Conservation (phyloP, 2,329 filamentous ascomycete genomes). For the Colletotrichum tropicale region DNA sequence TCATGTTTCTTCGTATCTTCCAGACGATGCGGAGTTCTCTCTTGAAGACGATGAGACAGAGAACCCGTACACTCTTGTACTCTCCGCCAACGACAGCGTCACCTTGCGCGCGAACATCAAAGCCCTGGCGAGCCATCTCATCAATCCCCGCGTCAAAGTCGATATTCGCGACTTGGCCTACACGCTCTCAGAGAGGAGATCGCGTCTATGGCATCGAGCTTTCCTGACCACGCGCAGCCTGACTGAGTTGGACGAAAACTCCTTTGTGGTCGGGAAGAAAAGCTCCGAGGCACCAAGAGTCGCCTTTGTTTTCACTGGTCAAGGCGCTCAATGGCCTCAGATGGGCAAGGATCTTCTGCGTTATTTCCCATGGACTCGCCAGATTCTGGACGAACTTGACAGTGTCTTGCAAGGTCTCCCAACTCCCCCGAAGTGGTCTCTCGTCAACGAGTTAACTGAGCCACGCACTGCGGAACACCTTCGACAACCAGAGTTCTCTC, state of each 20-base stretch:
- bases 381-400: not conserved
- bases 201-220: slow-evolving; percentile 22
- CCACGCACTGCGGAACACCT: slow-evolving; percentile 21
- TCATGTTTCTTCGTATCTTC: not conserved
- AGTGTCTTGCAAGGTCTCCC: not conserved
- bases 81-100: not conserved
- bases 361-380: not conserved
- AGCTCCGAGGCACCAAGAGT: slow-evolving; percentile 11
- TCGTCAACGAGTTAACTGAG: slow-evolving; percentile 26
- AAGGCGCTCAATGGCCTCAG: slow-evolving; percentile 48
- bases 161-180: slow-evolving; percentile 28
- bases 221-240: slow-evolving; percentile 21
- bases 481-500: slow-evolving; percentile 37
- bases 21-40: not conserved
- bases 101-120: not conserved
- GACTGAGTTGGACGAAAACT: not conserved
- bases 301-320: slow-evolving; percentile 43
- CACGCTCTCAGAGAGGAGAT: slow-evolving; percentile 29
- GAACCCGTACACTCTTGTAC: slow-evolving; percentile 20
- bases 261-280: not conserved
- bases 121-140: not conserved
- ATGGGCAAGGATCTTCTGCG: slow-evolving; percentile 37
- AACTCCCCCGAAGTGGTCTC: slow-evolving; percentile 22
- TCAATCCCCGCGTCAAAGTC: slow-evolving; percentile 27
- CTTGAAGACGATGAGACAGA: not conserved